Conservation (phyloP, 2,329 filamentous ascomycete genomes). For the Shiraia bambusicola region DNA sequence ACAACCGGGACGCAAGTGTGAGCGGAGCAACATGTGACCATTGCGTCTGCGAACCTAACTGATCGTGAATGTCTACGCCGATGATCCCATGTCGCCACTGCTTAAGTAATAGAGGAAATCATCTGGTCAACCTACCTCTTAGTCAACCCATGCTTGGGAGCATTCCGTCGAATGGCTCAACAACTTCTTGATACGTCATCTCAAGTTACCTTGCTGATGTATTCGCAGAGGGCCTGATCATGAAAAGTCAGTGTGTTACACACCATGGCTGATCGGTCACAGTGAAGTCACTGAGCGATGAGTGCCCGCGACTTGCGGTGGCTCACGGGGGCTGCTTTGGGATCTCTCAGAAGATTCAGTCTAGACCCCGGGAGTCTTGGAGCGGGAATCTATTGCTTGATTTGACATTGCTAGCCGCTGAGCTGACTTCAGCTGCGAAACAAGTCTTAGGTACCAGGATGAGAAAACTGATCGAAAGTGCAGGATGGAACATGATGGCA, state of each 20-base stretch:
- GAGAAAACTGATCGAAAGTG: conserved; percentile 1
- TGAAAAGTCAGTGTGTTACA: conserved; percentile 1
- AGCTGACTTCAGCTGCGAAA: conserved; percentile 4
- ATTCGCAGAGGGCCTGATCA: not conserved
- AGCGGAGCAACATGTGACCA: conserved; percentile 2
- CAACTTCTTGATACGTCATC: no score
- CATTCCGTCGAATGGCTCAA: not conserved
- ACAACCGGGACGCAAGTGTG: conserved; percentile 1
- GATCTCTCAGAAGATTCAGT: conserved; percentile 2
- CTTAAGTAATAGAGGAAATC: not conserved
- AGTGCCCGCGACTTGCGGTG: not conserved
- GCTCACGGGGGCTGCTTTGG: conserved; percentile 6
- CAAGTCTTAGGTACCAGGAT: conserved; percentile 4
- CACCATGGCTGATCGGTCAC: conserved; percentile 2
- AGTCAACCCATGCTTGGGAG: not conserved
- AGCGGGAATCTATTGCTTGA: conserved; percentile 8
- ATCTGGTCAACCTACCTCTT: not conserved
- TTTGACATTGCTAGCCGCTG: conserved; percentile 6
- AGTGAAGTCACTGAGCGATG: conserved; percentile 2
- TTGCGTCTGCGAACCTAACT: conserved; percentile 6
- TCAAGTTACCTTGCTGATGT: no score
- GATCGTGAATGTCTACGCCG: conserved; percentile 3
- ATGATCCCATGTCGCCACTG: conserved; percentile 2
- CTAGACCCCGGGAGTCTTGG: conserved; percentile 5
- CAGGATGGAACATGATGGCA: conserved; percentile 1